phyloP scores from a whole-genome alignment of 2,329 filamentous ascomycete genomes.

The Lachnellula hyalina region DNA sequence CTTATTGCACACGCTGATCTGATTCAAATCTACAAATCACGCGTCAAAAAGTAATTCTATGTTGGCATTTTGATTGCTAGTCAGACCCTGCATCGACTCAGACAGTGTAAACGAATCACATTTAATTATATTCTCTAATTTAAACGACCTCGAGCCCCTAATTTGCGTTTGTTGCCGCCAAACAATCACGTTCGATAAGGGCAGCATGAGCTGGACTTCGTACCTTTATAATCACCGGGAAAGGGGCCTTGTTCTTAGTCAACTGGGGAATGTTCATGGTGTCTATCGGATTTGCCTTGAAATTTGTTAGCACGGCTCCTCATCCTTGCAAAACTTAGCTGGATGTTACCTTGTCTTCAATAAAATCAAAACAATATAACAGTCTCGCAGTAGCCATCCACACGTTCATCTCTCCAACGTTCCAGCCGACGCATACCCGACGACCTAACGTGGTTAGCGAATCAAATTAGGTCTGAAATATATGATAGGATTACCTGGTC shows the following conservation, averaged over 20 bases:
- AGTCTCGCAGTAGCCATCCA: conserved; percentile 30
- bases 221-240: conserved; percentile 10
- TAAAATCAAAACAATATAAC: conserved; percentile 13
- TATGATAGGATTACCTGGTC: conserved; percentile 22
- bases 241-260: conserved; percentile 4
- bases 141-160: too few relatives aligned
- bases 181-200: conserved; percentile 7
- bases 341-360: not conserved
- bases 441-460: conserved; percentile 6
- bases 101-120: too few relatives aligned
- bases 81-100: too few relatives aligned
- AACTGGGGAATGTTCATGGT: not conserved
- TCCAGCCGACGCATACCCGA: conserved; percentile 32
- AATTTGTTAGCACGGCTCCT: too few relatives aligned
- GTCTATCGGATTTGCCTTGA: too few relatives aligned
- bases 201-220: conserved; percentile 9
- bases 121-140: too few relatives aligned
- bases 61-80: too few relatives aligned
- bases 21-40: too few relatives aligned
- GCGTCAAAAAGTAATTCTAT: too few relatives aligned
- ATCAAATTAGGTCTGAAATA: not conserved
- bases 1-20: too few relatives aligned
- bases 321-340: too few relatives aligned
- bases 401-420: conserved; percentile 28
- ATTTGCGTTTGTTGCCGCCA: too few relatives aligned